Evolutionary conservation across 805 yeast species (phyloP).

Genomic region (Candida loeiensis): DNA sequence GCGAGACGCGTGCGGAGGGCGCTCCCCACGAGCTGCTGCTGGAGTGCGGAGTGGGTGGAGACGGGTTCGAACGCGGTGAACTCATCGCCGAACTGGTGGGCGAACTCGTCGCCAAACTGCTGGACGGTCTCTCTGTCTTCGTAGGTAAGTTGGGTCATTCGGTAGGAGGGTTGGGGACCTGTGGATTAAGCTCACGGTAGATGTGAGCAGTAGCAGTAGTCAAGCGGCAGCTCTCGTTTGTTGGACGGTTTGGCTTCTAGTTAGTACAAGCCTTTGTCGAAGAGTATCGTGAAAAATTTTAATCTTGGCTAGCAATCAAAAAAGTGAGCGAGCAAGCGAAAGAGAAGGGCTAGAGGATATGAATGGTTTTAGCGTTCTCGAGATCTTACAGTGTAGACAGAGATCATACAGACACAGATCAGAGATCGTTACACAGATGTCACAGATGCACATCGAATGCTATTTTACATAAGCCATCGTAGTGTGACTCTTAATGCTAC

Average conservation of each 20-base stretch:
- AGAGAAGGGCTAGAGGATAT: background rate
- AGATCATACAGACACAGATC: too few relatives aligned
- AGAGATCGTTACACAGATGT: too few relatives aligned
- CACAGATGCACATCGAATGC: too few relatives aligned
- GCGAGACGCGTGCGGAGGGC: conserved; percentile 38
- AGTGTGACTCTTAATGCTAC: too few relatives aligned
- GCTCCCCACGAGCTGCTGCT: conserved; percentile 7
- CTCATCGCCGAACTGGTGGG: too few relatives aligned
- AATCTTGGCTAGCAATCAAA: too few relatives aligned
- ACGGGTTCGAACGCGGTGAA: conserved; percentile 2
- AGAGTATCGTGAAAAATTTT: too few relatives aligned
- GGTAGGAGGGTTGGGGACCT: conserved; percentile 7
- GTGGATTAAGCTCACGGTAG: conserved; percentile 21
- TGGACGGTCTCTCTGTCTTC: background rate
- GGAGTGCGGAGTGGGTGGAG: background rate
- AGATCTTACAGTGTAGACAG: too few relatives aligned
- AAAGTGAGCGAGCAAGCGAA: background rate
- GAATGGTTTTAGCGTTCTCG: too few relatives aligned
- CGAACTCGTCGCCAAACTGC: background rate
- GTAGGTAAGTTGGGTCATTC: conserved; percentile 1
- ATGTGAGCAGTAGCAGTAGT: conserved; percentile 32
- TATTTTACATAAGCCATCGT: too few relatives aligned
- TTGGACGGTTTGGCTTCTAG: background rate
- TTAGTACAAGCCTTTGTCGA: conserved; percentile 4
- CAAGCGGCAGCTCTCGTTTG: conserved; percentile 46